Evolutionary conservation across 2,329 filamentous ascomycete genomes (phyloP).

Genomic region (Lasiodiplodia hormozganensis): DNA sequence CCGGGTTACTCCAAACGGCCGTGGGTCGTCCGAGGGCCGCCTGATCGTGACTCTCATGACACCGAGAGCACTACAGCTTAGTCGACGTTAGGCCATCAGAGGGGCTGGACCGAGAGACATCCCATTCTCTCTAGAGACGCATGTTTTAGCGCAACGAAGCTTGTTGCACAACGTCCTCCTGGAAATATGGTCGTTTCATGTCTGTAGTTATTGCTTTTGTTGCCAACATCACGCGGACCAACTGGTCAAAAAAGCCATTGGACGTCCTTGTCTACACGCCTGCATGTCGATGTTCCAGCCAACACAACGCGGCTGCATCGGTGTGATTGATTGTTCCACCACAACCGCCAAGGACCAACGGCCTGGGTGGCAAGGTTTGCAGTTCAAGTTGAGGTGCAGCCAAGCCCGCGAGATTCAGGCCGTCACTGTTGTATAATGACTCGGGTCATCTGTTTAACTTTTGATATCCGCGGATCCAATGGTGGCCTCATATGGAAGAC

Average conservation of each 20-base stretch:
- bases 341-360: not conserved
- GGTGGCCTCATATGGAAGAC: not conserved
- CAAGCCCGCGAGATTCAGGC: not conserved
- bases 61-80: not conserved
- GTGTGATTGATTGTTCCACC: not conserved
- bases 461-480: not conserved
- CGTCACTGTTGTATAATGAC: not conserved
- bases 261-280: not conserved
- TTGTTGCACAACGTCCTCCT: slow-evolving; percentile 8
- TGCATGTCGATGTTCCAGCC: not conserved
- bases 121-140: not conserved
- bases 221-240: slow-evolving; percentile 1
- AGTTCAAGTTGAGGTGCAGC: not conserved
- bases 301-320: not conserved
- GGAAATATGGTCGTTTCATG: slow-evolving; percentile 1
- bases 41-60: slow-evolving; percentile 3
- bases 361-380: not conserved
- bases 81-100: slow-evolving; percentile 4
- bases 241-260: not conserved
- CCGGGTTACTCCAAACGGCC: slow-evolving; percentile 8
- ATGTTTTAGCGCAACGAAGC: not conserved
- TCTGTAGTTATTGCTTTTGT: slow-evolving; percentile 2
- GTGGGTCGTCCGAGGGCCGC: slow-evolving; percentile 2
- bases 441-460: not conserved
- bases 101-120: not conserved